Base-by-base conservation (phyloP, 805 yeast species). In the Metschnikowia chrysomelidarum region DNA sequence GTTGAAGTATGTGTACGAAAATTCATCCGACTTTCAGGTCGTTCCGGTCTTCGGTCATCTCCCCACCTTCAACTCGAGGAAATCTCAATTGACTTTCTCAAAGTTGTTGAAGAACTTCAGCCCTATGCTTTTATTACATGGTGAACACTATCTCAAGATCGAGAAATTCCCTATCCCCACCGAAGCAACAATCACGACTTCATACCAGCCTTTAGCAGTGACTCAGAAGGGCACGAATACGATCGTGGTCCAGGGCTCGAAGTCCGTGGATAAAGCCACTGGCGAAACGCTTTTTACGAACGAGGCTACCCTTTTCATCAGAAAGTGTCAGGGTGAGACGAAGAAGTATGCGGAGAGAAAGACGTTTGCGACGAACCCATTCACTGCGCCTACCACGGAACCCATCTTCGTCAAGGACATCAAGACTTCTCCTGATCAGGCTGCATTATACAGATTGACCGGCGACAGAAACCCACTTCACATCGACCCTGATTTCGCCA, bases 401-500 rank as follows among this genome's bases (percentile, higher is more conserved):
- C 93, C 96, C 5, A 94, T 85, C 56, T 84, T 75, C 53, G 78
- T 73, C 38, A 59, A 62, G 29, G 75, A 71, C 27, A 73, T 77
- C 51, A 62, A 72, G 46, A 84, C 93, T 2, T 56, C 72, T 18
- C 69, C 61, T 27, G 85, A 88, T 59, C 87, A 80, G 60, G 97
- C 97, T 29, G 87, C 95, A 4, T 63, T 89, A 37, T 91, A 91
- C 69, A 78, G 98, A 59, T 70, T 91, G 43, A 82, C 91, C 43
- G 98, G 96, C 36, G 98, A 91, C 69, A 81, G 80, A 61, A 91
- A 91, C 62, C 98, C 98, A 41, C 74, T 91, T 51, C 98, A 89
- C 67, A 82, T 91, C 57, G 98, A 91, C 65, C 97, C 98, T 13
- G 70, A 60, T 19, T 83, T 89, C 63, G 97, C 98, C 11, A 76